phyloP scores from a whole-genome alignment of 768 basidiomycete genomes.

The Suillus americanus region DNA sequence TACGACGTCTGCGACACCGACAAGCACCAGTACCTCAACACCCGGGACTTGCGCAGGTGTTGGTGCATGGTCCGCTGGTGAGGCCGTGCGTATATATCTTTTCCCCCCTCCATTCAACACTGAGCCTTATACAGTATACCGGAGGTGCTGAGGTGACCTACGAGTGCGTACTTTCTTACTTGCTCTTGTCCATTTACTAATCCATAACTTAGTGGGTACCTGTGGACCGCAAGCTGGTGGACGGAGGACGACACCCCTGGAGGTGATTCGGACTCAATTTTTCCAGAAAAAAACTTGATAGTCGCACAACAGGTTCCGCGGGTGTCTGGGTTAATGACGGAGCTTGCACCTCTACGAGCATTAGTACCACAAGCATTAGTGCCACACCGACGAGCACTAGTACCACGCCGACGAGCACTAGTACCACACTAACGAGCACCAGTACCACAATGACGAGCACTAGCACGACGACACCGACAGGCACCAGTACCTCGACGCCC shows the following conservation, averaged over 20 bases:
- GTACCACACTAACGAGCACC: background rate
- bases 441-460: constrained; percentile 7
- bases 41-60: constrained; percentile 37
- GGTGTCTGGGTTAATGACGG: constrained; percentile 62
- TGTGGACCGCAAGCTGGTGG: constrained; percentile 51
- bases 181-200: background rate
- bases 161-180: constrained; percentile 28
- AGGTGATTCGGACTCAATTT: constrained; percentile 14
- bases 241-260: constrained; percentile 36
- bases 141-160: constrained; percentile 43
- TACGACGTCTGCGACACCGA: constrained; percentile 11
- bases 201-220: constrained; percentile 33
- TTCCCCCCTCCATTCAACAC: background rate
- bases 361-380: too few species aligned
- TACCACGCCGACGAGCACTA: background rate
- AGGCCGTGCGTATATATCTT: constrained; percentile 32
- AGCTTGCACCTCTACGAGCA: constrained; percentile 34
- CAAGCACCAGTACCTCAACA: constrained; percentile 21
- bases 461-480: constrained; percentile 22
- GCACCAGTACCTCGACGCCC: constrained; percentile 23
- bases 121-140: constrained; percentile 34
- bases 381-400: background rate
- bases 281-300: background rate
- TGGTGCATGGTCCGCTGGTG: constrained; percentile 37
- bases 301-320: constrained; percentile 36